Base-by-base conservation (phyloP, 2,329 filamentous ascomycete species). In the Fusarium sp. region DNA sequence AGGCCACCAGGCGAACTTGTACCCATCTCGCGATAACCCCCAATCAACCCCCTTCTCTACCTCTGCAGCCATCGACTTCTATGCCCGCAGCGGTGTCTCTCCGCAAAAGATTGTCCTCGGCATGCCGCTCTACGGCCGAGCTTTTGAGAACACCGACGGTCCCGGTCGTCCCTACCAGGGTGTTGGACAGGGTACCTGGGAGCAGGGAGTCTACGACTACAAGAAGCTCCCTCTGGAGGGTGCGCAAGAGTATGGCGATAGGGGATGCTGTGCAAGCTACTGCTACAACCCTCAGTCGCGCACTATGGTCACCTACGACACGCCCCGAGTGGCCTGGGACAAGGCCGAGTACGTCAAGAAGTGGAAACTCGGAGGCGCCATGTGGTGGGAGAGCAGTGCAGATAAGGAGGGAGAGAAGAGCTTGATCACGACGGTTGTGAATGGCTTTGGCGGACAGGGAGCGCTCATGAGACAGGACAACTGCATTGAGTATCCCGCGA, bases 351-450 rank as follows among this genome's bases (percentile, higher is more conserved):
- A 89, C 77, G 88, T 98, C 75, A 87, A 84, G 75, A 78, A 87
- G 21, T 82, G 85, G 44, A 84, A 88, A 0, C 85, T 98, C 0
- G 94, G 94, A 3, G 95, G 95, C 19, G 93, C 87, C n/a, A 98
- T 98, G 94, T 98, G 94, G 94, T 97, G 94, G 94, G 94, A 98
- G 82, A 93, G 89, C 73, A 95, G 91, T 74, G 90, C 88, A 1
- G 95, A 98, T 77, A 90, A 89, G 76, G 76, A 80, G 4, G 89
- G 89, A 0, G 82, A 84, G 0, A 80, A 85, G 54, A 95, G 92
- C 72, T 77, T 98, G 75, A 94, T 94, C 57, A 81, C 79, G 8
- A 89, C 86, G 15, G 89, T 91, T 17, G 87, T 92, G 2, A 82
- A 86, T 33, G 81, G 79, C 0, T 78, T 93, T 13, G 90, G 89